phyloP scores from a whole-genome alignment of 208 protist species.

The Willaertia magna region DNA sequence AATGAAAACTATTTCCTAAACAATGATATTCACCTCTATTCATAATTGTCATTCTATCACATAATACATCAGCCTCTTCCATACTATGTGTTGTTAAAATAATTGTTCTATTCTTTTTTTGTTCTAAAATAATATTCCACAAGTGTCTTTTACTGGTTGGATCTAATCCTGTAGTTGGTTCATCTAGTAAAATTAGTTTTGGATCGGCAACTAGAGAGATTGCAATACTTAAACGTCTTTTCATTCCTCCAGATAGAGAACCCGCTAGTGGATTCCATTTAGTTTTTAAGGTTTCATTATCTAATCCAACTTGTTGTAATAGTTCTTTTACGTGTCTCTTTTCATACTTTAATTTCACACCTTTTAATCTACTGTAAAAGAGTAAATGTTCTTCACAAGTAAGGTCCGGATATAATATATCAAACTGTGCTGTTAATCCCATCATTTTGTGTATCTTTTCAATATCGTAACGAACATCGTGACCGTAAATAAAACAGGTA shows the following conservation, averaged over 20 bases:
- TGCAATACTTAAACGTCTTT: background rate
- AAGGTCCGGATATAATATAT: slow-evolving; percentile 26
- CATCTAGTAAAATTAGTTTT: slow-evolving; percentile 21
- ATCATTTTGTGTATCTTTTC: slow-evolving; percentile 11
- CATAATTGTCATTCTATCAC: slow-evolving; percentile 48
- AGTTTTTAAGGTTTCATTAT: background rate
- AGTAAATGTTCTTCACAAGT: slow-evolving; percentile 22
- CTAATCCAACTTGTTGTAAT: background rate
- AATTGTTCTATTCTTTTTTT: background rate
- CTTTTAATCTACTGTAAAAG: background rate
- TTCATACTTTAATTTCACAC: background rate
- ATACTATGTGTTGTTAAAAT: slow-evolving; percentile 33
- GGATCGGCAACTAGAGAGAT: background rate
- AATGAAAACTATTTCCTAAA: background rate
- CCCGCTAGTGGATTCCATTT: background rate
- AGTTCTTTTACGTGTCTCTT: background rate
- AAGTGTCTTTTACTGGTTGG: slow-evolving; percentile 26
- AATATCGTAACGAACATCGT: slow-evolving; percentile 20
- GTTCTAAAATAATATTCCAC: slow-evolving; percentile 33
- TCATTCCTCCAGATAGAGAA: background rate
- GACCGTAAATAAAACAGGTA: slow-evolving; percentile 5
- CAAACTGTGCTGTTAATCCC: slow-evolving; percentile 26
- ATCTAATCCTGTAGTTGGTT: slow-evolving; percentile 46
- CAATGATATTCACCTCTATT: slow-evolving; percentile 37
- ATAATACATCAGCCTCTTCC: slow-evolving; percentile 41